phyloP scores from a whole-genome alignment of 306 rosid genomes.

The Cucurbita maxima region DNA sequence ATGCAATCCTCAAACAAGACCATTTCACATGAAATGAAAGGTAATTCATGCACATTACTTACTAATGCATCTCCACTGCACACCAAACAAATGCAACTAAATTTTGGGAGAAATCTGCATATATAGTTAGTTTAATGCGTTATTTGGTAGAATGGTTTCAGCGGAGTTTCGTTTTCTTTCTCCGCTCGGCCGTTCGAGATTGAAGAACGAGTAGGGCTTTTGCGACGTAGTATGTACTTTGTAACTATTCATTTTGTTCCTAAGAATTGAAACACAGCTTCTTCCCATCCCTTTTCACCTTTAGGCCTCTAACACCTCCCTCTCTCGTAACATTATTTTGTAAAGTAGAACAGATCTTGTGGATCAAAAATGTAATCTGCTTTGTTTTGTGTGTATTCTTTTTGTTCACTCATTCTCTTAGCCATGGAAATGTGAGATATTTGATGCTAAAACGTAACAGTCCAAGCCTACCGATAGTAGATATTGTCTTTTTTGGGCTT shows the following conservation, averaged over 20 bases:
- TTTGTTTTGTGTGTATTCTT: not conserved
- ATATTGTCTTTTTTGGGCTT: too few species aligned
- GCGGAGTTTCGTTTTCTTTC: not conserved
- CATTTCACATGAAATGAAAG: conserved; percentile 35
- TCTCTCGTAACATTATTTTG: conserved; percentile 4
- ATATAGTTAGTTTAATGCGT: not conserved
- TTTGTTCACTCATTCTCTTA: not conserved
- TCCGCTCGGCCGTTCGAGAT: not conserved
- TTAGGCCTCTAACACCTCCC: conserved; percentile 1
- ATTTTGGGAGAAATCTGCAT: not conserved
- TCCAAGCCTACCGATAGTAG: too few species aligned
- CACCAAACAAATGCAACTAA: not conserved
- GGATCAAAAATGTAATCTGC: conserved; percentile 6
- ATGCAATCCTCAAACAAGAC: conserved; percentile 43
- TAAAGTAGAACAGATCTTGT: not conserved
- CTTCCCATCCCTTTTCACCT: not conserved
- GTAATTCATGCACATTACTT: not conserved
- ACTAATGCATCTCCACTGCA: not conserved
- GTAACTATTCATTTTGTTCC: conserved; percentile 3
- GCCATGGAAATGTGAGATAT: not conserved
- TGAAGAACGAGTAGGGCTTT: not conserved
- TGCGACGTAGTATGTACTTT: not conserved
- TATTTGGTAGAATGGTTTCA: not conserved
- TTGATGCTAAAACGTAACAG: not conserved
- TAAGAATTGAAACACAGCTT: conserved; percentile 1